Conservation (phyloP, 306 rosid species). For the Rosa rugosa region DNA sequence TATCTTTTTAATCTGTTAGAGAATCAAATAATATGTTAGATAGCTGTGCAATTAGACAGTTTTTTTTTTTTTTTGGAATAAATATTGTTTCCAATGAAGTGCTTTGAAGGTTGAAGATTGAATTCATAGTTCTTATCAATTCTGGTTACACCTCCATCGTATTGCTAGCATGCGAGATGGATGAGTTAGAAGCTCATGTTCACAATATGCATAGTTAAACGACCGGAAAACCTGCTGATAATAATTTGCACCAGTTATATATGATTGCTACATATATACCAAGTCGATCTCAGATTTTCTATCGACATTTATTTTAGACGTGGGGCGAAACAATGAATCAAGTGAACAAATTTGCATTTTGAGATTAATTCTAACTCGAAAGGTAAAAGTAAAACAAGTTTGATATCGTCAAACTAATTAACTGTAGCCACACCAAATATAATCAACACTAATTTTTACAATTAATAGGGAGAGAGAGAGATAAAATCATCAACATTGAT, state of each 20-base stretch:
- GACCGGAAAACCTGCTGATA: background rate
- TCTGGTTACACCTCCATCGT: background rate
- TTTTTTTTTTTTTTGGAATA: background rate
- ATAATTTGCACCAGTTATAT: background rate
- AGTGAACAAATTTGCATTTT: background rate
- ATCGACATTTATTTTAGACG: background rate
- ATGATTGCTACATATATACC: background rate
- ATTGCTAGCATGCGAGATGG: background rate
- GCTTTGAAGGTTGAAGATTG: background rate
- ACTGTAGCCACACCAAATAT: conserved; percentile 23
- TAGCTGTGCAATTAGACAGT: background rate
- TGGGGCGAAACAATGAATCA: background rate
- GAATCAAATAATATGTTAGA: background rate
- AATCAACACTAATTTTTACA: conserved; percentile 1
- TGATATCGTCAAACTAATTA: conserved; percentile 22
- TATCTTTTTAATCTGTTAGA: too few relatives aligned
- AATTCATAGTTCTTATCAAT: background rate
- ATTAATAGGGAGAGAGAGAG: conserved; percentile 2
- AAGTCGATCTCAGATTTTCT: background rate
- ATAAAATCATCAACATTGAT: conserved; percentile 18
- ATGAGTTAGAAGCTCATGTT: background rate
- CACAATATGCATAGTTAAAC: background rate
- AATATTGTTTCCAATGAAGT: background rate
- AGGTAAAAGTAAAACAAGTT: background rate
- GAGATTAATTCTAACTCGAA: conserved; percentile 20